phyloP scores from a whole-genome alignment of 306 rosid genomes.

The Medicago lupulina region DNA sequence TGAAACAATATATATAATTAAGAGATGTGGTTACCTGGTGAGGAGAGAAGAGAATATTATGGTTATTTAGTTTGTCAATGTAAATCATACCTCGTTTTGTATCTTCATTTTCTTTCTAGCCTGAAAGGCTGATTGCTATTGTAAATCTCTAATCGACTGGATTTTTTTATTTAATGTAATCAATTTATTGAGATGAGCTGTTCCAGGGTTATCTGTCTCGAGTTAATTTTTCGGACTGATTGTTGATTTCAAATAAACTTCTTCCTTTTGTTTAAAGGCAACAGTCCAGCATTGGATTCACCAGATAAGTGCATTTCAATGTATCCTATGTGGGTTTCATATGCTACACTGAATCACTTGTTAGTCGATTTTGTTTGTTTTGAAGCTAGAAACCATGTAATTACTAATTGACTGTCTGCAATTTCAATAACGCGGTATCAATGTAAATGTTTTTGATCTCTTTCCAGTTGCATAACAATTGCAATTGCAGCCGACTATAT shows the following conservation, averaged over 20 bases:
- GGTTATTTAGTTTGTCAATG: slow-evolving; percentile 36
- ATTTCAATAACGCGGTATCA: not conserved
- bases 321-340: not conserved
- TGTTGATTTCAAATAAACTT: not conserved
- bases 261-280: not conserved
- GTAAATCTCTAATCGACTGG: slow-evolving; percentile 50
- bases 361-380: not conserved
- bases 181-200: slow-evolving; percentile 20
- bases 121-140: slow-evolving; percentile 48
- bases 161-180: slow-evolving; percentile 37
- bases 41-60: slow-evolving; percentile 33
- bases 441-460: not conserved
- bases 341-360: not conserved
- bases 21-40: slow-evolving; percentile 33
- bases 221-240: not conserved
- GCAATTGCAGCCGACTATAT: not conserved
- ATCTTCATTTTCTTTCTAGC: slow-evolving; percentile 41
- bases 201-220: not conserved
- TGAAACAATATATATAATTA: slow-evolving; percentile 21
- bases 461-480: too few relatives aligned
- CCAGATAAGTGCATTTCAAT: not conserved
- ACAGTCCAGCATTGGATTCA: not conserved
- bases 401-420: not conserved
- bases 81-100: slow-evolving; percentile 33
- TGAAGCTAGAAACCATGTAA: not conserved